Evolutionary conservation across 2,329 filamentous ascomycete genomes (phyloP).

Genomic region (Phyllosticta citribraziliensis): DNA sequence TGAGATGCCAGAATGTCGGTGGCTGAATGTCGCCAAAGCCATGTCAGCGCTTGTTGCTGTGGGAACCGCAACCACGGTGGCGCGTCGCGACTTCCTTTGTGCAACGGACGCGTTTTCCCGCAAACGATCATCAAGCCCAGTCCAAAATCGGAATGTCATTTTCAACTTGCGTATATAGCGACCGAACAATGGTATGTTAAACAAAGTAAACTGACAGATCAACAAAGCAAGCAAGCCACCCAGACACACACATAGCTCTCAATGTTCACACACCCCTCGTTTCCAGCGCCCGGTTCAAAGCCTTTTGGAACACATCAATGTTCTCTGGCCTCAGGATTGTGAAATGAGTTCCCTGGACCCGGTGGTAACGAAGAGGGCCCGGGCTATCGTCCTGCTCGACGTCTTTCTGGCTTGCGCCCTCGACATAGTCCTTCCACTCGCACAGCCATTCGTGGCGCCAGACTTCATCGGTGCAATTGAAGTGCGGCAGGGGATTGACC

Average conservation of each 20-base stretch:
- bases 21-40: too few species aligned
- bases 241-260: neutral
- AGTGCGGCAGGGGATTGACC: slow-evolving; percentile 9
- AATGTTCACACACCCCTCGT: neutral
- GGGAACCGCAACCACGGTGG: too few species aligned
- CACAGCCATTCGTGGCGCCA: slow-evolving; percentile 9
- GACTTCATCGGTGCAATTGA: slow-evolving; percentile 6
- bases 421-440: slow-evolving; percentile 6
- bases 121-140: neutral
- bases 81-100: too few species aligned
- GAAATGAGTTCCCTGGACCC: slow-evolving; percentile 8
- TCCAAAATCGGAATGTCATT: neutral
- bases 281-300: slow-evolving; percentile 4
- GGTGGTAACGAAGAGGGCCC: slow-evolving; percentile 5
- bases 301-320: slow-evolving; percentile 8
- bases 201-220: neutral
- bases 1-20: too few species aligned
- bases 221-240: neutral
- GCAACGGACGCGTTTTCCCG: too few species aligned
- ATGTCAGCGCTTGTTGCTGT: too few species aligned
- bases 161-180: neutral
- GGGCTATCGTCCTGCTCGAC: neutral
- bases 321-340: slow-evolving; percentile 10
- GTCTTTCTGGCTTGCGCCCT: slow-evolving; percentile 1
- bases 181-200: neutral